phyloP scores from a whole-genome alignment of 2,329 filamentous ascomycete genomes.

The Ustilaginoidea virens region DNA sequence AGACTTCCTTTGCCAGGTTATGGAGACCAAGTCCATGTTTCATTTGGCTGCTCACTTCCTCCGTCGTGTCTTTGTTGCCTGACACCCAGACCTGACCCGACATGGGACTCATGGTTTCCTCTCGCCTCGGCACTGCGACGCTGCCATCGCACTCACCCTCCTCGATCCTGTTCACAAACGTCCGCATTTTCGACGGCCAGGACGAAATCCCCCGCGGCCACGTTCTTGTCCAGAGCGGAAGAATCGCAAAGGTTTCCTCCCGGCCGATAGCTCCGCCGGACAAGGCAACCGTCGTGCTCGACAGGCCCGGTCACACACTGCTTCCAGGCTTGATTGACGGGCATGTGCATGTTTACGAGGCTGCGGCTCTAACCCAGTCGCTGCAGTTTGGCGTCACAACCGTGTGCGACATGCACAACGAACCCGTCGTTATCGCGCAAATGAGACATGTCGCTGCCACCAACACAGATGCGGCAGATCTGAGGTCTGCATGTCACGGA shows the following conservation, averaged over 20 bases:
- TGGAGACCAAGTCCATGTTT: too few species aligned
- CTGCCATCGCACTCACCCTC: background rate
- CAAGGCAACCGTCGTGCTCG: constrained; percentile 14
- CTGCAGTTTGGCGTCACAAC: constrained; percentile 35
- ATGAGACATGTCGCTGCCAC: constrained; percentile 12
- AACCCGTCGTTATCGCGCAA: constrained; percentile 16
- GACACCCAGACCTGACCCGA: too few species aligned
- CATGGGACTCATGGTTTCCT: too few species aligned
- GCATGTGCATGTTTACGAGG: constrained; percentile 30
- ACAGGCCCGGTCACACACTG: constrained; percentile 28
- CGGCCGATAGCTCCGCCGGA: constrained; percentile 5
- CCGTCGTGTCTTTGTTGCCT: too few species aligned
- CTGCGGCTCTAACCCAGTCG: constrained; percentile 23
- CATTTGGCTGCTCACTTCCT: too few species aligned
- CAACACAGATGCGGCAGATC: constrained; percentile 22
- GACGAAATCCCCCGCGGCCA: constrained; percentile 22
- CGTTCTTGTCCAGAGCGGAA: constrained; percentile 23
- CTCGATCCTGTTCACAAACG: constrained; percentile 7
- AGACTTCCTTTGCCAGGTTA: too few species aligned
- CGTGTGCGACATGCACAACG: constrained; percentile 32
- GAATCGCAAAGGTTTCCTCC: constrained; percentile 16
- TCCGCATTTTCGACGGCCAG: constrained; percentile 31
- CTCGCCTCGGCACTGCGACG: too few species aligned
- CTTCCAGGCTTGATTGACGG: constrained; percentile 34
- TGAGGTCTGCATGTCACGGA: constrained; percentile 30